Evolutionary conservation across 768 basidiomycete genomes (phyloP), one percentile per base, ranked within the genome.

Genomic region (Lactarius akahatsu): DNA sequence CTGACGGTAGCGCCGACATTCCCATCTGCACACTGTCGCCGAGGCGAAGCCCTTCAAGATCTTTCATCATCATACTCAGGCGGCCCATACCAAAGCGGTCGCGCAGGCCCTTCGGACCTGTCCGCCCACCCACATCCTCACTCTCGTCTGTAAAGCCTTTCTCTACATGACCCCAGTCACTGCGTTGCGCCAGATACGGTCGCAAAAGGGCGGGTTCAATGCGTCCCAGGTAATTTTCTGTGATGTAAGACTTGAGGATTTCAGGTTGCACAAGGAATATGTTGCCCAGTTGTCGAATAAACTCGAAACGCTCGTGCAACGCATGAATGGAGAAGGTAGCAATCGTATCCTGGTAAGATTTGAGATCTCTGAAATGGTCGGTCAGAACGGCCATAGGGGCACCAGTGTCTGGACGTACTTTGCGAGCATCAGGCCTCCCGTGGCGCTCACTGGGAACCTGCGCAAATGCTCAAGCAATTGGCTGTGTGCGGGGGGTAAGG

Each of bases 241-340:
- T 92, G 76, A 98, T 94, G 79, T 97, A 98, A 4, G 95, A 92
- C 71, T 91, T 92, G 70, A 99, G 84, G 65, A 96, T 92, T 69
- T 98, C 95, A 8, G 96, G 96, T 62, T 90, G 92, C 58, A 99
- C 92, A 69, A 98, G 90, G 83, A 98, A 99, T 69, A 96, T 84
- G 73, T 98, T 96, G 70, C 96, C 97, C 5, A 99, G 86, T 76
- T 98, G 96, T 47, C 96, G 90, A 69, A 98, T 89, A 80, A 98
- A 98, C 75, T 98, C 97, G 79, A 96, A 99, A 28, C 96, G 94
- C 75, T 98, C 96, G 70, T 89, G 86, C 9, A 99, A 82, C 8
- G 91, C 82, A 13, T 92, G 86, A 52, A 97, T 87, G 36, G 83
- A 82, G 78, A 96, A 98, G n/a, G 84, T 86, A 68, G 82, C 80